phyloP scores from a whole-genome alignment of 352 stramenopile species.

The Pythium rishiriense region DNA sequence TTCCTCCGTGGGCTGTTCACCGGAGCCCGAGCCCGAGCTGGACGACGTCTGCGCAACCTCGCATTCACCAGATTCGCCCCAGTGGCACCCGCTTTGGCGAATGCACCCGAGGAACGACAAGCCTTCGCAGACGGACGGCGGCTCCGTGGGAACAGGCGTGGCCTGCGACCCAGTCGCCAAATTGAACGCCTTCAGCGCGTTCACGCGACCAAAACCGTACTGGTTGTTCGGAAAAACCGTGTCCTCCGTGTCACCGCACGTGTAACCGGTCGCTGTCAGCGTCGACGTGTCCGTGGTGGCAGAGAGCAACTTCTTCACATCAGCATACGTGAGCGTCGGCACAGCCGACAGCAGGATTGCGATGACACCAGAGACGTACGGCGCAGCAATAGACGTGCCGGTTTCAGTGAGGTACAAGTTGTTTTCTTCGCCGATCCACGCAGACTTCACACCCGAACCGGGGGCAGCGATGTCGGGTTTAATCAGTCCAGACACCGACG shows the following conservation, averaged over 20 bases:
- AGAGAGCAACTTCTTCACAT: conserved; percentile 1
- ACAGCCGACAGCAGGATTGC: conserved; percentile 17
- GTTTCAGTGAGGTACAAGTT: conserved; percentile 7
- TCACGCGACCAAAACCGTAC: no score
- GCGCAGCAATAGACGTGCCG: conserved; percentile 30
- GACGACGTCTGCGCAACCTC: background rate
- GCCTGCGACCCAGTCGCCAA: background rate
- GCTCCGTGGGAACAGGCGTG: background rate
- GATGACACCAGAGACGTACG: conserved; percentile 30
- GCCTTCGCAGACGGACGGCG: background rate
- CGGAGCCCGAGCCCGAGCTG: background rate
- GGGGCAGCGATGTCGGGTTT: no score
- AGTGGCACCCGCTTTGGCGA: background rate
- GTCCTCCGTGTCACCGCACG: conserved; percentile 25
- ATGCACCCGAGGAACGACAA: background rate
- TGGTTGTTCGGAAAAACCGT: conserved; percentile 31
- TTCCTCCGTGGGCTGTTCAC: background rate
- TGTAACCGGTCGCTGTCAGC: background rate
- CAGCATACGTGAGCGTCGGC: conserved; percentile 11
- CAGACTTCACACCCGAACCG: conserved; percentile 16
- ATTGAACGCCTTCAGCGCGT: conserved; percentile 14
- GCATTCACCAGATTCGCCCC: conserved; percentile 1
- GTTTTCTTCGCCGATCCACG: conserved; percentile 2
- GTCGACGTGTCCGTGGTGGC: background rate
- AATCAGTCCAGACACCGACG: conserved; percentile 7